Evolutionary conservation across 140 eudicot genomes (phyloP), one percentile per base, ranked within the genome.

Genomic region (Stevia rebaudiana): DNA sequence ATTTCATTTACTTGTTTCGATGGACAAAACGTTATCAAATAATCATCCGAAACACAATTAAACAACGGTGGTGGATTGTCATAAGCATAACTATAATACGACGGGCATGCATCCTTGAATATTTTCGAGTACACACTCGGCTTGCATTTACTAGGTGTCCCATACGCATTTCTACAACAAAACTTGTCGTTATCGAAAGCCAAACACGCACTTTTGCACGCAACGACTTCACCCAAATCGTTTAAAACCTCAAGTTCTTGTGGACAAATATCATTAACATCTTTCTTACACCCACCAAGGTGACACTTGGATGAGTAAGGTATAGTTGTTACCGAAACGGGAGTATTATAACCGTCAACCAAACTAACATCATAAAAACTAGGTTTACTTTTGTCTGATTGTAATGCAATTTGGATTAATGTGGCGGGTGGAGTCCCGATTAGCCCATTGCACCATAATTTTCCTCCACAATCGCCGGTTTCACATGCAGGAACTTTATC

Each of bases 121-220:
- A 91, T 39, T 54, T 37, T 79, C 33, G 96, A 81, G 33, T 87
- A 91, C 50, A 80, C 80, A 22, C 74, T 84, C 4, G 95, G 92
- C 66, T 65, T 79, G 63, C 98, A 91, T 66, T 81, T 82, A 2
- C 72, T 78, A 7, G 96, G 98, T 2, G 73, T 77, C 69, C 88
- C 86, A 48, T 78, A 91, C 66, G 72, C 89, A 33, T 85, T 85
- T 76, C 89, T 73, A 48, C 98, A 91, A 72, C 98, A 91, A 62
- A 87, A 91, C 36, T 72, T 67, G 50, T 91, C 98, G 1, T 58
- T n/a, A 67, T 81, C 50, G 44, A 78, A 91, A 31, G 96, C 98
- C 78, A 91, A 76, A 42, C 96, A 91, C 22, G 85, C 95, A 50
- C 98, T 91, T 65, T 87, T 87, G 78, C 98, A 87, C 16, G 95